Evolutionary conservation across 2,329 filamentous ascomycete genomes (phyloP), one percentile per base, ranked within the genome.

Genomic region (Didymella lethalis): DNA sequence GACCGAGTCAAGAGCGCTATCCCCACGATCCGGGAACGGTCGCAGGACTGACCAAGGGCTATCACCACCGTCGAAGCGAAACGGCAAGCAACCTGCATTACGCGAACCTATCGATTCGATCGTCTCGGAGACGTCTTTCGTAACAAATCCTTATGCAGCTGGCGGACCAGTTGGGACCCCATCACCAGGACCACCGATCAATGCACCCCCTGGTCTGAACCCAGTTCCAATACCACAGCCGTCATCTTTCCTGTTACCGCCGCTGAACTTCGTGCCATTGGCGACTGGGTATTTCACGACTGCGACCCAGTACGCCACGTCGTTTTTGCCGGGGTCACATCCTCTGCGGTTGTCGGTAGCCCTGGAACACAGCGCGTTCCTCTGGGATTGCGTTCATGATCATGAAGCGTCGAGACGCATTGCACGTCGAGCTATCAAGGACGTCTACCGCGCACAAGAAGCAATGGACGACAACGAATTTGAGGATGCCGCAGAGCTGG

Each of bases 391-490:
- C 71, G 84, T 92, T 2, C 92, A 95, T 73, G 93, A 98, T 68
- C 83, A 86, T 46, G 88, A 93, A 23, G 87, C 83, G 34, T 93
- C 92, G 50, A 85, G 93, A 31, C 85, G 86, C 53, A 78, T 97
- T 14, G 94, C 95, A 11, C 90, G 91, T 69, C 85, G 88, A 36
- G 92, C 93, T 3, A 95, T 98, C 61, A 85, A 90, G 41, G 92
- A 97, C 68, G 94, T 97, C 0, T 97, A 97, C 73, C 90, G 93
- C 57, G 92, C 93, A 1, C 88, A 90, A 52, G 93, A 97, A 76
- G 92, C 91, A 20, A 94, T 98, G 87, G 92, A 96, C 59, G 93
- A 98, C 71, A 92, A 96, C 66, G 96, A 95, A 82, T 99, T 97
- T 74, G 87, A 90, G 64, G 95, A 98, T 75, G 92, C 93, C 0